Conservation (phyloP, 768 basidiomycete species). For the Phlegmacium glaucopus region DNA sequence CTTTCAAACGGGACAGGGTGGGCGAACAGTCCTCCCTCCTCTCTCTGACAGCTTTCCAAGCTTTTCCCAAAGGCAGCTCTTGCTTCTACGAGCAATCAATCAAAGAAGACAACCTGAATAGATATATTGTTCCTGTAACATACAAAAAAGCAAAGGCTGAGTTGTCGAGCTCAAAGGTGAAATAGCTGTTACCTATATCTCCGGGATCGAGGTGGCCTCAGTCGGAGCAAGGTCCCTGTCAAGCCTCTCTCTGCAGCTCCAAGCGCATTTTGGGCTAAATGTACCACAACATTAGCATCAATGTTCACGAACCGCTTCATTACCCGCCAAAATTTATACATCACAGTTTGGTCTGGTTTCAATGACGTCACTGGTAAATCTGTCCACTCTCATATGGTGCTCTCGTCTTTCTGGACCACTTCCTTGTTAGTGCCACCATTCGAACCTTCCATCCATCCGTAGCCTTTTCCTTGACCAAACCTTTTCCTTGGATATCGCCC, state of each 20-base stretch:
- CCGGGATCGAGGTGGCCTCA: conserved; percentile 35
- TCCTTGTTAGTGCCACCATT: neutral
- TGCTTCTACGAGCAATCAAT: no score
- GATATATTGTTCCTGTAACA: no score
- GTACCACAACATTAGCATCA: conserved; percentile 47
- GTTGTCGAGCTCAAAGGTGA: neutral
- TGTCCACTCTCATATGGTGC: conserved; percentile 13
- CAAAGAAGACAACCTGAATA: no score
- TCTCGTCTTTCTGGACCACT: neutral
- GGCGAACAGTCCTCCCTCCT: no score
- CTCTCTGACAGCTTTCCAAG: no score
- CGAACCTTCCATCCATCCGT: neutral
- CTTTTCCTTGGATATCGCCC: neutral
- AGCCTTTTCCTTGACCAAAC: neutral
- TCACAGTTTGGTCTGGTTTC: conserved; percentile 26
- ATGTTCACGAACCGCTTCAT: conserved; percentile 36
- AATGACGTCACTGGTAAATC: conserved; percentile 28
- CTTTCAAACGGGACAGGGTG: no score
- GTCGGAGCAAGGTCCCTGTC: conserved; percentile 34
- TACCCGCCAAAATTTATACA: conserved; percentile 34
- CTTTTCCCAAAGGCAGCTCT: no score
- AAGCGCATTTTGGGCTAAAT: conserved; percentile 51
- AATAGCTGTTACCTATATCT: conserved; percentile 28
- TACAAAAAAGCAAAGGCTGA: neutral
- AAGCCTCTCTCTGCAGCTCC: conserved; percentile 47